A percentile compares a stretch with the other conserved stretches of the same genome.
phyloP scores from a whole-genome alignment of 306 rosid genomes.

The Begonia masoniana region DNA sequence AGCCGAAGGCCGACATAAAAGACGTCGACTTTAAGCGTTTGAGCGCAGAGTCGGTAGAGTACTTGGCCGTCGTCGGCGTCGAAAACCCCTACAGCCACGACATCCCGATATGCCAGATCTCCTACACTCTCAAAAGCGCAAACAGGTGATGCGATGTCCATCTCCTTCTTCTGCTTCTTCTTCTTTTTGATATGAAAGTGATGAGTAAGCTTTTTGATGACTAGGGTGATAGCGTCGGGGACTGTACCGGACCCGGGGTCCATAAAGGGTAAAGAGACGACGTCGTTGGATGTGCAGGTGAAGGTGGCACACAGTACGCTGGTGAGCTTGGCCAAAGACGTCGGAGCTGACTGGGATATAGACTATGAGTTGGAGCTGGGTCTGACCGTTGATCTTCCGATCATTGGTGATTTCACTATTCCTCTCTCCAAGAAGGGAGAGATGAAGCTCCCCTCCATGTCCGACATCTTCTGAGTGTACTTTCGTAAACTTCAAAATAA shows the following conservation, averaged over 20 bases:
- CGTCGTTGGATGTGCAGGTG: conserved; percentile 49
- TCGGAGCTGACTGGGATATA: conserved; percentile 80
- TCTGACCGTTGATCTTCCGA: conserved; percentile 63
- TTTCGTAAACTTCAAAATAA: not conserved
- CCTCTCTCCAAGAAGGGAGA: conserved; percentile 71
- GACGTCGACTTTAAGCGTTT: conserved; percentile 57
- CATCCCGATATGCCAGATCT: conserved; percentile 58
- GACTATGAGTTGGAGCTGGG: conserved; percentile 56
- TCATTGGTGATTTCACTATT: conserved; percentile 53
- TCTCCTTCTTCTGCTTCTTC: not conserved
- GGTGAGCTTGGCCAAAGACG: conserved; percentile 49
- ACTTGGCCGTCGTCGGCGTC: conserved; percentile 41
- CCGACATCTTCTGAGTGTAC: conserved; percentile 18
- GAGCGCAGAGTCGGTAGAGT: conserved; percentile 35
- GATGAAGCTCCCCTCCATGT: conserved; percentile 59
- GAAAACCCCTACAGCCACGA: conserved; percentile 38
- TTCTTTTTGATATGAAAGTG: not conserved
- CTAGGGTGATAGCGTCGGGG: conserved; percentile 64
- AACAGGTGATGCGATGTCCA: conserved; percentile 17
- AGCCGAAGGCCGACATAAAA: conserved; percentile 53
- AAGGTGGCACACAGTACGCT: conserved; percentile 56
- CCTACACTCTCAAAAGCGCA: conserved; percentile 59
- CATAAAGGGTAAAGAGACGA: conserved; percentile 33
- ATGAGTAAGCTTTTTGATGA: not conserved
- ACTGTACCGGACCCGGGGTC: conserved; percentile 77